phyloP scores from a whole-genome alignment of 176 grass and related monocot species.

The Zea luxurians region DNA sequence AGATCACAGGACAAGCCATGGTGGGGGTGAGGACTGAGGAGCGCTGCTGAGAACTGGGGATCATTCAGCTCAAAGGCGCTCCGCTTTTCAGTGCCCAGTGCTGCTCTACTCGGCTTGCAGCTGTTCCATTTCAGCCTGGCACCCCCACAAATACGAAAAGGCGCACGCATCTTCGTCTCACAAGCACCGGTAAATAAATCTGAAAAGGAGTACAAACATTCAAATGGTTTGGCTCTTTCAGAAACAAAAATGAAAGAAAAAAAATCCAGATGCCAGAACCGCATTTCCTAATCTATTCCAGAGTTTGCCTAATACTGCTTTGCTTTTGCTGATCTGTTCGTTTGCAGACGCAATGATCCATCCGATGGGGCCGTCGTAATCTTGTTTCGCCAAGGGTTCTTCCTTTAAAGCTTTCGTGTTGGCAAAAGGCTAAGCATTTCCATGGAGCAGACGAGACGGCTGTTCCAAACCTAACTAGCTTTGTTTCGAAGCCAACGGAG shows the following conservation, averaged over 20 bases:
- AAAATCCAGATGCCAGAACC: background rate
- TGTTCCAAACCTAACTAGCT: constrained; percentile 5
- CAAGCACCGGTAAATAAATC: background rate
- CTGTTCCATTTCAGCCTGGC: constrained; percentile 30
- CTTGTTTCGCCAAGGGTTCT: background rate
- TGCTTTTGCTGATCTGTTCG: background rate
- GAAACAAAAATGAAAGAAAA: background rate
- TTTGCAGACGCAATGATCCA: background rate
- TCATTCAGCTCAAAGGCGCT: constrained; percentile 44
- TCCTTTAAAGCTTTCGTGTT: constrained; percentile 33
- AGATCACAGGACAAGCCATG: constrained; percentile 38
- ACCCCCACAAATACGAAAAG: constrained; percentile 16
- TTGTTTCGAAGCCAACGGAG: constrained; percentile 53
- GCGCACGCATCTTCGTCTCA: background rate
- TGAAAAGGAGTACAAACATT: background rate
- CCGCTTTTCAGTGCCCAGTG: constrained; percentile 39
- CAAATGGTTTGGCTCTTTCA: background rate
- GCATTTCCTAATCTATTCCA: constrained; percentile 4
- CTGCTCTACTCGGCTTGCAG: background rate
- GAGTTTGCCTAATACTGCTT: background rate
- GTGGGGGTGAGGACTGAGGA: constrained; percentile 26
- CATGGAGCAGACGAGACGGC: background rate
- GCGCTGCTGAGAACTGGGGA: constrained; percentile 38
- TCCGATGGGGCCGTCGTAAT: constrained; percentile 10
- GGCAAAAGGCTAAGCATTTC: constrained; percentile 21